phyloP scores from a whole-genome alignment of 306 rosid genomes.

The Macrotyloma uniflorum region DNA sequence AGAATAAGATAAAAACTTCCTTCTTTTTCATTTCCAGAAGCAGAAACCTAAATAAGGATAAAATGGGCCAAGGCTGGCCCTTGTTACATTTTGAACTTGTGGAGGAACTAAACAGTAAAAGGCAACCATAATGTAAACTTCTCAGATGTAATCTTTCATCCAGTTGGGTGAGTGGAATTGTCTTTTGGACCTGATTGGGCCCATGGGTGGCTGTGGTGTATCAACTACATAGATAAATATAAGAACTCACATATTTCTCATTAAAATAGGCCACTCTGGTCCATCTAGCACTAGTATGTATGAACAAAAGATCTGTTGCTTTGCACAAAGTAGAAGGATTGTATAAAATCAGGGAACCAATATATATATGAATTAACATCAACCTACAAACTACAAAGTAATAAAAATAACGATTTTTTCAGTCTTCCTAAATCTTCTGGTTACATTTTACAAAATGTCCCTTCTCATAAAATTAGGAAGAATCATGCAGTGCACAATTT shows the following conservation, averaged over 20 bases:
- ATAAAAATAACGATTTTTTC: constrained; percentile 15
- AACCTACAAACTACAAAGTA: neutral
- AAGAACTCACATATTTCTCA: constrained; percentile 21
- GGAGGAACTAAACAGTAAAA: too few species aligned
- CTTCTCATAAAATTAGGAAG: constrained; percentile 11
- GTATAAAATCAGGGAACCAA: constrained; percentile 1
- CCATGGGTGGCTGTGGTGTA: too few species aligned
- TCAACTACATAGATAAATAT: neutral
- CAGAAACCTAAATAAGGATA: too few species aligned
- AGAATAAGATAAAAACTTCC: too few species aligned
- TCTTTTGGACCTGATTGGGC: too few species aligned
- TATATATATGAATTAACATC: neutral
- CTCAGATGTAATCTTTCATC: too few species aligned
- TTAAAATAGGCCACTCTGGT: constrained; percentile 7
- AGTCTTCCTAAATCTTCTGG: neutral
- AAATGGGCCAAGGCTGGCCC: too few species aligned
- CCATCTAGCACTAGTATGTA: neutral
- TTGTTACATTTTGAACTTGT: too few species aligned
- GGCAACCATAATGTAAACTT: too few species aligned
- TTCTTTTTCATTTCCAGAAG: too few species aligned
- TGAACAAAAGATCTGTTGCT: constrained; percentile 1
- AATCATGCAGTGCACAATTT: neutral
- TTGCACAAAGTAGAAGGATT: constrained; percentile 9
- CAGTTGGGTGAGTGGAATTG: too few species aligned
- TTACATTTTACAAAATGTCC: constrained; percentile 5